Conservation (phyloP, 2,329 filamentous ascomycete genomes). For the Byssothecium circinans region DNA sequence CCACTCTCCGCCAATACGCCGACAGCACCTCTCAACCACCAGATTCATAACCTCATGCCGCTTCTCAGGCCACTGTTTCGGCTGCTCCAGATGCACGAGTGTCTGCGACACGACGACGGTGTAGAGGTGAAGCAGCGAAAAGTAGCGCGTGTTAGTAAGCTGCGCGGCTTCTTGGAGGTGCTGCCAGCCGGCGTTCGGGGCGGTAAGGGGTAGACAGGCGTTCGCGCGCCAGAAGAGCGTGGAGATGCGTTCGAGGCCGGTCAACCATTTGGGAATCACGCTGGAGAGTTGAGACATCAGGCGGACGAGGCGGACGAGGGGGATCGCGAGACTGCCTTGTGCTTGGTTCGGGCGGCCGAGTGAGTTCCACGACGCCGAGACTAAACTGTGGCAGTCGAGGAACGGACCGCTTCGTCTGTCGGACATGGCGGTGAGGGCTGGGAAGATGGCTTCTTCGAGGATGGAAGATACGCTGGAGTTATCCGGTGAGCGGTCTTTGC, state of each 20-base stretch:
- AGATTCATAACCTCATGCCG: slow-evolving; percentile 29
- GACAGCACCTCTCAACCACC: slow-evolving; percentile 31
- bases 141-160: slow-evolving; percentile 16
- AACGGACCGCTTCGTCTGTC: slow-evolving; percentile 12
- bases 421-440: slow-evolving; percentile 17
- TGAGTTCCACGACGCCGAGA: slow-evolving; percentile 30
- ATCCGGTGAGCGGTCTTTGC: not conserved
- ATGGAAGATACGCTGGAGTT: slow-evolving; percentile 23
- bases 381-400: slow-evolving; percentile 26
- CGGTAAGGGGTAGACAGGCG: slow-evolving; percentile 19
- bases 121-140: slow-evolving; percentile 33
- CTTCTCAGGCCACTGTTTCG: slow-evolving; percentile 12
- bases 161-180: slow-evolving; percentile 23
- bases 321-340: slow-evolving; percentile 25
- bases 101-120: slow-evolving; percentile 36
- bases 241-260: slow-evolving; percentile 22
- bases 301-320: slow-evolving; percentile 33
- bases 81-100: slow-evolving; percentile 20
- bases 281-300: slow-evolving; percentile 28
- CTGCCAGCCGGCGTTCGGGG: slow-evolving; percentile 24
- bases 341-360: slow-evolving; percentile 25
- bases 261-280: slow-evolving; percentile 27
- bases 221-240: slow-evolving; percentile 36
- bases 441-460: slow-evolving; percentile 23
- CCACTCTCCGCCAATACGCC: slow-evolving; percentile 25